Base-by-base conservation (phyloP, 352 stramenopile species). In the Thalassiosira hispida region DNA sequence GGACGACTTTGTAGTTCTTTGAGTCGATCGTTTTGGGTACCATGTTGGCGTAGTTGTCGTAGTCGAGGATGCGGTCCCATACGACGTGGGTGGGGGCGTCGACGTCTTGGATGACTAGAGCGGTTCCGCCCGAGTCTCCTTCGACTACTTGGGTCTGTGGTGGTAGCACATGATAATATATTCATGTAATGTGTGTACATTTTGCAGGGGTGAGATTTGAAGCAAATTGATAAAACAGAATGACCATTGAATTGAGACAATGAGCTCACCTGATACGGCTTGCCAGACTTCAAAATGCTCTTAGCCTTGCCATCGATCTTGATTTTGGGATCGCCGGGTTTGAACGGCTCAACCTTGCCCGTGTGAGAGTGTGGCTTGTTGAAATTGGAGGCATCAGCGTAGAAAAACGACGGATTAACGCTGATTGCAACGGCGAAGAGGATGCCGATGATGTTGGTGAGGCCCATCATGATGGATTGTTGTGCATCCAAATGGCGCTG, bases 11-110 rank as follows among this genome's bases (percentile, higher is more conserved):
- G 62, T 88, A 86, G 69, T 88, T 88, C 64, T 88, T 84, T 11
- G 72, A 86, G 49, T 85, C 73, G 16, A 80, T 46, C 0, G 77
- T 84, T 70, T 84, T 82, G 49, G 81, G 81, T 16, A 85, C 81
- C 75, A 88, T 85, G n/a, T 69, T 78, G 25, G 72, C 27, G 62
- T 88, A 88, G 42, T 88, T 77, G 31, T 88, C 77, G 55, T 80
- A 83, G 63, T 88, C 81, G 2, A 88, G 53, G 20, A 88, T 85
- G 20, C 77, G 69, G 52, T 76, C 74, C 81, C 81, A 88, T 3
- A 88, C 81, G 7, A 88, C 63, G 31, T 73, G 25, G 27, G 81
- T 75, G 33, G 81, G 81, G 22, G 77, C 81, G 55, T 79, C 59
- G 11, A 88, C 69, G 69, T 88, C 81, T 72, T 88, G 81, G 8